Evolutionary conservation across 1,284 basidiomycete genomes (phyloP).

Genomic region (Ustilago nuda): DNA sequence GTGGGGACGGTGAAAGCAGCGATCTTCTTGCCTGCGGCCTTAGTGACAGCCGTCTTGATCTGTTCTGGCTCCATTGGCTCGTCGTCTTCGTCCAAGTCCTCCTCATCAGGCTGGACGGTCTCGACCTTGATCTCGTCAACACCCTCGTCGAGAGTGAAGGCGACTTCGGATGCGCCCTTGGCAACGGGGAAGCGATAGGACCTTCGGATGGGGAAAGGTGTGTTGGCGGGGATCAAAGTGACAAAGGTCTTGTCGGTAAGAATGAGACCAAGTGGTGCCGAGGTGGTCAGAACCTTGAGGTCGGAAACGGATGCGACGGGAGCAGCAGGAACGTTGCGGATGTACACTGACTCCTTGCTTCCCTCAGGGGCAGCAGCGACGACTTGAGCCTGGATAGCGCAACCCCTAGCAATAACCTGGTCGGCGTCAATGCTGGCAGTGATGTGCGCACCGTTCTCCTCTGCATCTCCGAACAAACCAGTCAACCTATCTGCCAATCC

Average conservation of each 20-base stretch:
- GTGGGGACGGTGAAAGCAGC: slow-evolving; percentile 50
- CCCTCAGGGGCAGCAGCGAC: slow-evolving; percentile 58
- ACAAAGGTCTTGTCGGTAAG: slow-evolving; percentile 74
- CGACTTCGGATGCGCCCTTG: slow-evolving; percentile 58
- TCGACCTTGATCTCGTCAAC: slow-evolving; percentile 83
- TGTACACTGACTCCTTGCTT: slow-evolving; percentile 54
- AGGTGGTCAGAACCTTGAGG: slow-evolving; percentile 51
- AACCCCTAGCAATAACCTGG: slow-evolving; percentile 87
- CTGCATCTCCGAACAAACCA: slow-evolving; percentile 79
- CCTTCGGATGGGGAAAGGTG: slow-evolving; percentile 81
- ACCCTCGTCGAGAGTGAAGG: slow-evolving; percentile 89
- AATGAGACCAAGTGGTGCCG: slow-evolving; percentile 79
- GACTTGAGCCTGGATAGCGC: slow-evolving; percentile 81
- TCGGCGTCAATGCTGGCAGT: slow-evolving; percentile 82
- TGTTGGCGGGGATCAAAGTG: slow-evolving; percentile 67
- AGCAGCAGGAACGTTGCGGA: slow-evolving; percentile 48
- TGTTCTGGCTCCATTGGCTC: slow-evolving; percentile 63
- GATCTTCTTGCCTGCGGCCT: slow-evolving; percentile 41
- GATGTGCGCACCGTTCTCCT: slow-evolving; percentile 73
- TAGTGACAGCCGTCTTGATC: slow-evolving; percentile 58
- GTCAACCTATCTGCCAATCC: slow-evolving; percentile 82
- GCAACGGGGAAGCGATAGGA: slow-evolving; percentile 74
- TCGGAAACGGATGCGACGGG: slow-evolving; percentile 70
- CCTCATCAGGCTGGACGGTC: slow-evolving; percentile 51
- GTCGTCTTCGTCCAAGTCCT: slow-evolving; percentile 71